These are phyloP conservation scores for Schizopora paradoxa DNA, from an alignment of 1,284 basidiomycete genomes.

Conservation along the genomic window DNA sequence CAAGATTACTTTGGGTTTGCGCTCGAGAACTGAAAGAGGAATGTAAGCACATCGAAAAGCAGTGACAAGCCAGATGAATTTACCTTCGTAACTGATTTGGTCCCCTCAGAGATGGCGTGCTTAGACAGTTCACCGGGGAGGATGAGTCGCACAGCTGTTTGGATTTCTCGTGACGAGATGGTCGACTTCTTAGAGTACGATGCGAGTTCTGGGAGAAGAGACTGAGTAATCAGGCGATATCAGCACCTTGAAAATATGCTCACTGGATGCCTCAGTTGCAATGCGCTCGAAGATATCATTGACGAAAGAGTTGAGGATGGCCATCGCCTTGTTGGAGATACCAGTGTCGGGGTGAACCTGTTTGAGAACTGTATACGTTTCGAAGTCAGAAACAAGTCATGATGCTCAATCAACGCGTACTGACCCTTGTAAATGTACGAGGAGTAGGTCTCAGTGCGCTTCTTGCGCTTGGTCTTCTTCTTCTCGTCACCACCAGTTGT, in stretches of 20 bases:
- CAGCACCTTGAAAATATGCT: slow-evolving; percentile 28
- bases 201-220: slow-evolving; percentile 62
- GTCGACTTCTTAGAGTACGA: slow-evolving; percentile 93
- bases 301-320: slow-evolving; percentile 89
- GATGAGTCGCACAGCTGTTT: slow-evolving; percentile 87
- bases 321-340: slow-evolving; percentile 97
- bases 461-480: slow-evolving; percentile 90
- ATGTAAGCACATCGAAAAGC: neutral
- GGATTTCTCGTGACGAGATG: slow-evolving; percentile 91
- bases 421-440: slow-evolving; percentile 92
- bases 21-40: slow-evolving; percentile 12
- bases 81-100: slow-evolving; percentile 46
- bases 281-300: slow-evolving; percentile 94
- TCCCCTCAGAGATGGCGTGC: slow-evolving; percentile 76
- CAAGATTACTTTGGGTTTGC: slow-evolving; percentile 18
- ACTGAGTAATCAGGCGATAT: slow-evolving; percentile 14
- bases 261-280: slow-evolving; percentile 82
- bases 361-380: slow-evolving; percentile 57
- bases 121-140: slow-evolving; percentile 84
- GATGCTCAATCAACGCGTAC: slow-evolving; percentile 24
- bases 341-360: slow-evolving; percentile 96
- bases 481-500: slow-evolving; percentile 64
- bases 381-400: slow-evolving; percentile 10
- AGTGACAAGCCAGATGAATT: neutral
- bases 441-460: slow-evolving; percentile 87